Evolutionary conservation across 2,329 filamentous ascomycete genomes (phyloP), one percentile per base, ranked within the genome.

Genomic region (Didymella sp.): DNA sequence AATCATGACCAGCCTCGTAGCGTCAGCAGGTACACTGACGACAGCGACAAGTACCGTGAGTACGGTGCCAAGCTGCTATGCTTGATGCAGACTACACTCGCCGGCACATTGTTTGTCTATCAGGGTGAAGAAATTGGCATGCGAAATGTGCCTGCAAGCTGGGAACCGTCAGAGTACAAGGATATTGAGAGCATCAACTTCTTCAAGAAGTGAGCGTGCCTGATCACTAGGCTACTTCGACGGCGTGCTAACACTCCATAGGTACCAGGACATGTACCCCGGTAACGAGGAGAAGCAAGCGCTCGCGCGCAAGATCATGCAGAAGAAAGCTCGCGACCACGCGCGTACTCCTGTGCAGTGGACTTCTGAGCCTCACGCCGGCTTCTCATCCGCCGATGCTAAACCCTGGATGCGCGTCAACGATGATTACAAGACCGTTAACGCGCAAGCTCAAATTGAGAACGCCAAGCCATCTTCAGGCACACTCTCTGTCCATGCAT

Each of bases 311-410:
- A 59, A 69, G 21, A 79, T 70, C 59, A 76, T 89, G 63, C 82
- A 86, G 56, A 78, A 81, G 58, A 83, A 89, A 51, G 85, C 82
- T n/a, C 80, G 87, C 38, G 88, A 91, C 71, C 85, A 90, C 66
- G 83, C 86, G 9, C 80, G 88, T 15, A 83, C 85, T 4, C 88
- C 88, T 0, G 85, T 91, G 77, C 87, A 90, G 66, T 91, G 88
- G 88, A 80, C 81, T 46, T 75, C 71, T 1, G 74, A 76, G 0
- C 66, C 79, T 0, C 82, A 87, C 60, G 85, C 83, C 0, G 88
- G 88, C 2, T 91, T 91, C 76, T 87, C 85, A 6, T 73, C 77
- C 12, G 61, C 75, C 1, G 74, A 75, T 0, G 80, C 78, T 0
- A 78, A 77, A 31, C 84, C 85, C 0, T 88, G 86, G 85, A 87